A percentile compares a stretch with the other conserved stretches of the same genome.
phyloP scores from a whole-genome alignment of 805 yeast genomes.

The Blastobotrys muscicola region DNA sequence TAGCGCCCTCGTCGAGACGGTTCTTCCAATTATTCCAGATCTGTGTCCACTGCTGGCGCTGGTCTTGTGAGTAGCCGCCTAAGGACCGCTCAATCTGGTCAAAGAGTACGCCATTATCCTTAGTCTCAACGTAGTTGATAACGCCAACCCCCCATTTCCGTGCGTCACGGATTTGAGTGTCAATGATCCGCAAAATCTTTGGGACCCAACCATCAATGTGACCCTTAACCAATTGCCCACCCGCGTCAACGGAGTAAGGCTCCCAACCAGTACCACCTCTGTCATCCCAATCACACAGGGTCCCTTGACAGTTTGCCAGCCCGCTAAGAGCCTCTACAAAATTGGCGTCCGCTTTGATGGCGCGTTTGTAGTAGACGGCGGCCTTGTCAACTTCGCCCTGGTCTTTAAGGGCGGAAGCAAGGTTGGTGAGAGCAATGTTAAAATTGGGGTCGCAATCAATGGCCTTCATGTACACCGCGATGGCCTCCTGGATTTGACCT shows the following conservation, averaged over 20 bases:
- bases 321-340: slow-evolving; percentile 27
- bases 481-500: slow-evolving; percentile 22
- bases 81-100: slow-evolving; percentile 7
- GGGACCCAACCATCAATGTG: slow-evolving; percentile 22
- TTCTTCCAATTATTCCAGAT: slow-evolving; percentile 8
- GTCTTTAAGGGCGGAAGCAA: slow-evolving; percentile 27
- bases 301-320: slow-evolving; percentile 22
- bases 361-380: slow-evolving; percentile 22
- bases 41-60: slow-evolving; percentile 9
- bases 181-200: slow-evolving; percentile 15
- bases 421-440: slow-evolving; percentile 25
- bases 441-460: slow-evolving; percentile 24
- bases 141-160: slow-evolving; percentile 23
- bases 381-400: slow-evolving; percentile 24
- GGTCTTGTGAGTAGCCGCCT: slow-evolving; percentile 8
- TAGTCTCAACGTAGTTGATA: slow-evolving; percentile 5
- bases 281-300: slow-evolving; percentile 26
- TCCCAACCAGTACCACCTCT: slow-evolving; percentile 24
- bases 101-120: slow-evolving; percentile 7
- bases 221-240: slow-evolving; percentile 16
- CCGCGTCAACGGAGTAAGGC: slow-evolving; percentile 17
- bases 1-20: slow-evolving; percentile 20
- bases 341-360: slow-evolving; percentile 22
- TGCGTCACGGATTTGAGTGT: slow-evolving; percentile 18
- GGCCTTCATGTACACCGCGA: slow-evolving; percentile 24